Conservation (phyloP, 768 basidiomycete species). For the Pisolithus albus region DNA sequence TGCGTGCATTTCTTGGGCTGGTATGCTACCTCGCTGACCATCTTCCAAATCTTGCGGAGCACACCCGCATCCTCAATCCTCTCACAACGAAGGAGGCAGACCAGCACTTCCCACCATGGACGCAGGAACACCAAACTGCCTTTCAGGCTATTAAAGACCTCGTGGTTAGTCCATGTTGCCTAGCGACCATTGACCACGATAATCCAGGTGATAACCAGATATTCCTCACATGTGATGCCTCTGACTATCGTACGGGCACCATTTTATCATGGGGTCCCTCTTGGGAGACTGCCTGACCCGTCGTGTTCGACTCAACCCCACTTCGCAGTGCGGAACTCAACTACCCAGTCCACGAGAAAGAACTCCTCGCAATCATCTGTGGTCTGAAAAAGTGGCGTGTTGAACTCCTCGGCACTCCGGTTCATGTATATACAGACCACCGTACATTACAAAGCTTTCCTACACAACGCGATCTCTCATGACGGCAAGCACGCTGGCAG, state of each 20-base stretch:
- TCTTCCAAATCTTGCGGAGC: slow-evolving; percentile 16
- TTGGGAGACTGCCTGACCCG: neutral
- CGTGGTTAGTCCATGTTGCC: slow-evolving; percentile 17
- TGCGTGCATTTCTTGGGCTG: slow-evolving; percentile 18
- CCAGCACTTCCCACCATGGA: slow-evolving; percentile 23
- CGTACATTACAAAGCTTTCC: neutral
- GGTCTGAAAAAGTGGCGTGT: too few species aligned
- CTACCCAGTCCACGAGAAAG: too few species aligned
- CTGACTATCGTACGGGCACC: neutral
- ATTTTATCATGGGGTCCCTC: neutral
- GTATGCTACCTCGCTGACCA: slow-evolving; percentile 25
- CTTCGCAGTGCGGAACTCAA: too few species aligned
- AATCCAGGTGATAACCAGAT: slow-evolving; percentile 3
- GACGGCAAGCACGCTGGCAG: too few species aligned
- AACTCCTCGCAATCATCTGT: too few species aligned
- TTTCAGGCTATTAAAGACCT: slow-evolving; percentile 18
- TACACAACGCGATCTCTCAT: too few species aligned
- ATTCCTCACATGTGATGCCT: slow-evolving; percentile 7
- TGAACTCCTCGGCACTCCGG: too few species aligned
- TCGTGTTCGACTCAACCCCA: too few species aligned
- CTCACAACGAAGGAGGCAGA: slow-evolving; percentile 19
- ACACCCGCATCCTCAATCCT: slow-evolving; percentile 5
- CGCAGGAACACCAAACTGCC: neutral
- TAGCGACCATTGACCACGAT: slow-evolving; percentile 28
- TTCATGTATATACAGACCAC: too few species aligned